Conservation (phyloP, 2,329 filamentous ascomycete genomes). For the Metarhizium sp. region DNA sequence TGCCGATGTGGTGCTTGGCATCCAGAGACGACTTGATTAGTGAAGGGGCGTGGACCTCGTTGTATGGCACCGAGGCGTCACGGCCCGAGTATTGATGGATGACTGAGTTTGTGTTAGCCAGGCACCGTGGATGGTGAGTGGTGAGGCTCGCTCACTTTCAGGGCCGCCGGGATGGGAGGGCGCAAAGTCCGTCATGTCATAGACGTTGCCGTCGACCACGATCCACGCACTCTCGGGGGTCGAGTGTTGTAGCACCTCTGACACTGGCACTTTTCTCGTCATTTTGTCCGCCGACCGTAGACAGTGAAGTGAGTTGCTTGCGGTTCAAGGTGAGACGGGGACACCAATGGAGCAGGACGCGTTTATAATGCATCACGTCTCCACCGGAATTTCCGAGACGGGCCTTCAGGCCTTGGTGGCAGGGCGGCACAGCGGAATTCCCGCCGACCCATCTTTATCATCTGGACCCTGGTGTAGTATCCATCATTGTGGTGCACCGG, state of each 20-base stretch:
- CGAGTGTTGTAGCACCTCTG: not conserved
- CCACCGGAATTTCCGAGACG: not conserved
- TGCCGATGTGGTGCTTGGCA: conserved; percentile 8
- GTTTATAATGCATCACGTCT: not conserved
- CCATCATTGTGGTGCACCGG: too few relatives aligned
- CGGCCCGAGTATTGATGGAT: conserved; percentile 16
- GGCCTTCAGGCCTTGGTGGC: too few relatives aligned
- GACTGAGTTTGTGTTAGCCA: conserved; percentile 6
- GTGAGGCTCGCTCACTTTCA: conserved; percentile 5
- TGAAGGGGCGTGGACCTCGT: conserved; percentile 12
- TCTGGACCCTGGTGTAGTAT: too few relatives aligned
- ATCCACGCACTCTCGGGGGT: conserved; percentile 48
- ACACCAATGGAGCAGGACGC: not conserved
- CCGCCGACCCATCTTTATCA: too few relatives aligned
- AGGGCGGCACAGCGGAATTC: too few relatives aligned
- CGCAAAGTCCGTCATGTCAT: conserved; percentile 35
- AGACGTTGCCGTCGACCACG: conserved; percentile 56
- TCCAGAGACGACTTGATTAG: conserved; percentile 13
- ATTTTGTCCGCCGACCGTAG: not conserved
- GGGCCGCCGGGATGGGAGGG: conserved; percentile 14
- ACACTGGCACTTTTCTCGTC: not conserved
- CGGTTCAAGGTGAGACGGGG: not conserved
- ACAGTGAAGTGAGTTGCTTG: too few relatives aligned
- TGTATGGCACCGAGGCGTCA: conserved; percentile 16
- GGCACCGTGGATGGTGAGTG: not conserved